Base-by-base conservation (phyloP, 768 basidiomycete genomes). In the Phaffia tasmanica region DNA sequence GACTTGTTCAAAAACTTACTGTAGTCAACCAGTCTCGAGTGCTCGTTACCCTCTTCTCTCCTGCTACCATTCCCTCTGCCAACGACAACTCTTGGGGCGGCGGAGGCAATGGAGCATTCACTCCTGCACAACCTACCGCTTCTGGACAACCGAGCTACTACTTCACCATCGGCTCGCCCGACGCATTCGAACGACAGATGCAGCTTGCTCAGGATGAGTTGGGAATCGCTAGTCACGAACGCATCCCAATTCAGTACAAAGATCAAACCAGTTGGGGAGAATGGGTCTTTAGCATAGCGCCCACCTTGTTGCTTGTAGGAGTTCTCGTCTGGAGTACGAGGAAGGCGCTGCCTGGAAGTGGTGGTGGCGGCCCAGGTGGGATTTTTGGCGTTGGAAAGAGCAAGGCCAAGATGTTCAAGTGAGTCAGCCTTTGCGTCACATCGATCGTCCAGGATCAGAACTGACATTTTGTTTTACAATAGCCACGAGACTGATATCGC, bases 371-470 rank as follows among this genome's bases (percentile, higher is more conserved):
- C 4, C 73, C 85, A 2, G 89, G 92, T 29, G 92, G 94, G 49
- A 93, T 98, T 58, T 98, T 99, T 79, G 92, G 83, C 74, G 93
- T 99, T 49, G 95, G 94, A 63, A 98, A 98, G 80, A 92, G 89
- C 73, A 84, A 82, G 68, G 95, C 95, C 18, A 89, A 85, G 77
- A 79, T 95, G 74, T 98, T 97, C 79, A 97, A 98, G 64, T 65
- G 23, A 62, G 61, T 61, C 9, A 27, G 14, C 32, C 54, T 30
- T 56, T 21, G 11, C 29, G 50, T 25, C 49, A 25, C 50, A 25
- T 32, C 48, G n/a, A 49, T 49, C 47, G 0, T 35, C 54, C 25
- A 9, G 35, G 11, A 42, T 42, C 11, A 11, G 35, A 42, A 21
- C 35, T n/a, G 19, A 2, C 25, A 27, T n/a, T 3, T 56, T 25